These are phyloP conservation scores for Chalciporus chontae DNA, from an alignment of 768 basidiomycete species.

Conservation along the genomic window DNA sequence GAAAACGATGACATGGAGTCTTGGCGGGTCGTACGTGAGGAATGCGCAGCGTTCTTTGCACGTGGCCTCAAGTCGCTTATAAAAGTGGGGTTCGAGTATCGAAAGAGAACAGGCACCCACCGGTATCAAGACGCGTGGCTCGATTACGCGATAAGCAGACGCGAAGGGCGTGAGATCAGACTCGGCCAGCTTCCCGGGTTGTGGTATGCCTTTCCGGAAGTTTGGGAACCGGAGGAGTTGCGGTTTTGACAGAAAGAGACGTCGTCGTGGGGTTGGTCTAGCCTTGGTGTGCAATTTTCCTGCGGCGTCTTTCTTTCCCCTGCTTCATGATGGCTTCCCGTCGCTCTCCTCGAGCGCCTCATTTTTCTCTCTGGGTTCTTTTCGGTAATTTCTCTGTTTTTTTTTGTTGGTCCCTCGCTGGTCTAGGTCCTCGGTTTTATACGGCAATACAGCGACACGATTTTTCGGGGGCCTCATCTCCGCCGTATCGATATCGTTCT, in stretches of 20 bases:
- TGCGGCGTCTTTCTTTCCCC: neutral
- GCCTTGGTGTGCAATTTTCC: neutral
- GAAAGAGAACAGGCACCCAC: constrained; percentile 35
- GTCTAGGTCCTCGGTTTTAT: constrained; percentile 16
- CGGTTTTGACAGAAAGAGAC: constrained; percentile 17
- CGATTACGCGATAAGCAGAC: constrained; percentile 27
- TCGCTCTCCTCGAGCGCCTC: no score
- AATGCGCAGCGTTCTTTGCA: constrained; percentile 29
- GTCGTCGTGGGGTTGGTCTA: no score
- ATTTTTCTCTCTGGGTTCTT: neutral
- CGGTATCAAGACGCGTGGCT: constrained; percentile 36
- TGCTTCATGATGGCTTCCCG: neutral
- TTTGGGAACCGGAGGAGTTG: constrained; percentile 27
- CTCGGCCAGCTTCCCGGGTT: constrained; percentile 23
- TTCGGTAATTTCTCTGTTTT: neutral
- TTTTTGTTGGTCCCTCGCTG: constrained; percentile 13
- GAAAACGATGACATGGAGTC: constrained; percentile 30
- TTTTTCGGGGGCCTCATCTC: constrained; percentile 8
- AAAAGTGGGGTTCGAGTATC: constrained; percentile 35
- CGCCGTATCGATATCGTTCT: constrained; percentile 4
- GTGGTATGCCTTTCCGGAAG: constrained; percentile 35
- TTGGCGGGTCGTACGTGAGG: constrained; percentile 28
- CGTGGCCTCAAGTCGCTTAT: constrained; percentile 29
- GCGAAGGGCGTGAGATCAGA: constrained; percentile 17
- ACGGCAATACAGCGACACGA: neutral